Conservation (phyloP, 371 early-diverging fungal genomes). For the Apophysomyces sp. region DNA sequence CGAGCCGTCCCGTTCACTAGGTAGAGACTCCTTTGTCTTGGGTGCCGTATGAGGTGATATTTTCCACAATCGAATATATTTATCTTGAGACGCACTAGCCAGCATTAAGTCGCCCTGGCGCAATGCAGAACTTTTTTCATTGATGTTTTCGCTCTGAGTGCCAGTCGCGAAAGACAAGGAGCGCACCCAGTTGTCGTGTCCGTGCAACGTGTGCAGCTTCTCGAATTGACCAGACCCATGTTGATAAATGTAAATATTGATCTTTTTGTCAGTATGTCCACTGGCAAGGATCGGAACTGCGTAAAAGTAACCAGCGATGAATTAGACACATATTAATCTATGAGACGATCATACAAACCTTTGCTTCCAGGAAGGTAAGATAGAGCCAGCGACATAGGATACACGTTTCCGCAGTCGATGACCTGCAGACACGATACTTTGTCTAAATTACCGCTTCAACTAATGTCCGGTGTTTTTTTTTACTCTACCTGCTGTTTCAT, state of each 20-base stretch:
- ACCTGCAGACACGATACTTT: conserved; percentile 63
- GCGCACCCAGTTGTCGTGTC: conserved; percentile 95
- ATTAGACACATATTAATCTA: no score
- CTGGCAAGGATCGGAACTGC: conserved; percentile 67
- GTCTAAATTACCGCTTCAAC: conserved; percentile 27
- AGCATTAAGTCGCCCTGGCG: conserved; percentile 77
- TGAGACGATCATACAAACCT: conserved; percentile 31
- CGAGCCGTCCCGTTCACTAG: conserved; percentile 16
- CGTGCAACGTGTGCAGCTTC: conserved; percentile 67
- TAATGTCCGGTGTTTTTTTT: background rate
- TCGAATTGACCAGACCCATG: conserved; percentile 49
- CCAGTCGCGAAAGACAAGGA: conserved; percentile 75
- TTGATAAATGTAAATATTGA: conserved; percentile 62
- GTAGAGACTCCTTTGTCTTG: background rate
- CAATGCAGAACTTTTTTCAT: conserved; percentile 52
- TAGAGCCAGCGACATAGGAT: conserved; percentile 70
- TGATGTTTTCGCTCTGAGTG: conserved; percentile 27
- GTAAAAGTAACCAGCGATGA: no score
- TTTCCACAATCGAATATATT: conserved; percentile 91
- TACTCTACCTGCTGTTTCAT: conserved; percentile 41
- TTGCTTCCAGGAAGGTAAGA: conserved; percentile 67
- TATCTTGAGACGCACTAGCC: conserved; percentile 91
- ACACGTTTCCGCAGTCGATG: conserved; percentile 66
- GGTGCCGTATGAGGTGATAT: conserved; percentile 46
- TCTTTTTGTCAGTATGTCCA: conserved; percentile 74